phyloP scores from a whole-genome alignment of 495 filamentous ascomycete species.

The Aspergillus conjunctus region DNA sequence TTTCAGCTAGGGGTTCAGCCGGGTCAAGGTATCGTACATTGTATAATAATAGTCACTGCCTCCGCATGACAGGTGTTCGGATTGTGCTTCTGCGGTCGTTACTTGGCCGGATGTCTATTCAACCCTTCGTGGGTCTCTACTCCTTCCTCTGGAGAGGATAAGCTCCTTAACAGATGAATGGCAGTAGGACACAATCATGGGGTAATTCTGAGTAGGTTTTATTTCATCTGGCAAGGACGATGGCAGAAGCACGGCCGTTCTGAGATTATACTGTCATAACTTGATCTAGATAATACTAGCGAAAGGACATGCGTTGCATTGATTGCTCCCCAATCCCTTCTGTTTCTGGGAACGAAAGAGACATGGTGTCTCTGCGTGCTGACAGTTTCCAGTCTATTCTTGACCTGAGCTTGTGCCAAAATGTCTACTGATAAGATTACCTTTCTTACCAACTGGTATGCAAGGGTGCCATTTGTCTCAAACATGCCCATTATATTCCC shows the following conservation, averaged over 20 bases:
- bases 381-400: conserved; percentile 28
- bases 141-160: not conserved
- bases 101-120: conserved; percentile 1
- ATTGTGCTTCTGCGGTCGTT: conserved; percentile 17
- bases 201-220: not conserved
- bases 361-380: conserved; percentile 25
- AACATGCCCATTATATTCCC: not conserved
- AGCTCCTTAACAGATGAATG: not conserved
- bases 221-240: conserved; percentile 1
- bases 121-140: not conserved
- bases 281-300: conserved; percentile 86
- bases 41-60: conserved; percentile 53
- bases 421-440: conserved; percentile 77
- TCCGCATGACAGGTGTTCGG: conserved; percentile 65
- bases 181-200: not conserved
- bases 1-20: conserved; percentile 38
- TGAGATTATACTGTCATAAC: conserved; percentile 73
- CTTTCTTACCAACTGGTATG: conserved; percentile 72
- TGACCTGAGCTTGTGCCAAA: conserved; percentile 43
- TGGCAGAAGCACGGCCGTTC: conserved; percentile 41
- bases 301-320: conserved; percentile 74
- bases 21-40: conserved; percentile 61
- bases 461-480: conserved; percentile 7
- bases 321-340: conserved; percentile 46
- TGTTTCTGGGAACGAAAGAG: conserved; percentile 16